Evolutionary conservation across 106 monocot genomes (phyloP).

Genomic region (Dioscorea dumetorum): DNA sequence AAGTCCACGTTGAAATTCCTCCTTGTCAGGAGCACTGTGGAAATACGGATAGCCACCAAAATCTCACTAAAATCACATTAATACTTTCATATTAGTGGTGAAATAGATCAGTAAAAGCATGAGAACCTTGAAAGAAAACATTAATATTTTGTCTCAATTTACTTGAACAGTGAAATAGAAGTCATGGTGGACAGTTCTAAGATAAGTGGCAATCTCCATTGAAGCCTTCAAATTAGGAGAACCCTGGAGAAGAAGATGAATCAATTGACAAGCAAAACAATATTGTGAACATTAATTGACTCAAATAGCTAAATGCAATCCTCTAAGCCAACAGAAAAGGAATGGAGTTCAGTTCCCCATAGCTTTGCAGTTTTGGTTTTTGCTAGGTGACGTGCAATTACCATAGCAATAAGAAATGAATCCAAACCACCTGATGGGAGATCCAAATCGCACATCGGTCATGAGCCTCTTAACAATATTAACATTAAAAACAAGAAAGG

Average conservation of each 20-base stretch:
- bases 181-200: conserved; percentile 62
- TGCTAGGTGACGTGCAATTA: conserved; percentile 46
- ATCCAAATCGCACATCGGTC: conserved; percentile 66
- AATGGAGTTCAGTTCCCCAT: conserved; percentile 56
- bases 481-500: neutral
- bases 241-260: conserved; percentile 19
- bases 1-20: conserved; percentile 61
- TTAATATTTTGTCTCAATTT: neutral
- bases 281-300: neutral
- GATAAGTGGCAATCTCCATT: conserved; percentile 47
- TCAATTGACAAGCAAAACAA: neutral
- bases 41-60: conserved; percentile 67
- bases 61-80: conserved; percentile 67
- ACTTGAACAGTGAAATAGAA: conserved; percentile 69
- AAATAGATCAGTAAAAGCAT: neutral
- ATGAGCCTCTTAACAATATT: conserved; percentile 63
- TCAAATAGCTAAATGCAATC: conserved; percentile 7
- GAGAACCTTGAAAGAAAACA: too few relatives aligned
- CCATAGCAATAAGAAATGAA: conserved; percentile 56
- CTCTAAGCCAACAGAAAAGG: conserved; percentile 56
- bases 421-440: conserved; percentile 64
- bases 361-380: conserved; percentile 49
- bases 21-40: conserved; percentile 68
- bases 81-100: conserved; percentile 39
- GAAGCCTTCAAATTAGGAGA: conserved; percentile 62